These are phyloP conservation scores for Penicillium sclerotigenum DNA, from an alignment of 2,329 filamentous ascomycete genomes.

Conservation along the genomic window DNA sequence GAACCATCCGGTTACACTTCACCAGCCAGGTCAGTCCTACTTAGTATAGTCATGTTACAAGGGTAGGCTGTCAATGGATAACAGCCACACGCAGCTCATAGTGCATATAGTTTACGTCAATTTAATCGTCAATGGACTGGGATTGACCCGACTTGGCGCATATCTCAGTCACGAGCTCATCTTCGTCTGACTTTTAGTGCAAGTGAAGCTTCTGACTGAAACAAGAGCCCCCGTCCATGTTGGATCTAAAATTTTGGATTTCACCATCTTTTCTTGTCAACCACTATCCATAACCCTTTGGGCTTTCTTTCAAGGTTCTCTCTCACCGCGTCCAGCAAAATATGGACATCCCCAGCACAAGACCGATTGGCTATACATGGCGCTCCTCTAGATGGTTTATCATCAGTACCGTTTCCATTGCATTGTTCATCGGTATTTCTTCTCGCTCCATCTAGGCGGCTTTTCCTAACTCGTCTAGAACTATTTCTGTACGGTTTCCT, in stretches of 20 bases:
- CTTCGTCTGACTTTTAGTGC: not conserved
- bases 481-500: slow-evolving; percentile 35
- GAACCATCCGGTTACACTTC: too few relatives aligned
- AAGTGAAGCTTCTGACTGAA: not conserved
- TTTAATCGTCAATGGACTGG: too few relatives aligned
- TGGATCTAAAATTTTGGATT: not conserved
- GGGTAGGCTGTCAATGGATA: too few relatives aligned
- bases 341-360: not conserved
- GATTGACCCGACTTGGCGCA: too few relatives aligned
- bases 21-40: too few relatives aligned
- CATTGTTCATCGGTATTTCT: not conserved
- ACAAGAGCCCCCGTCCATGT: not conserved
- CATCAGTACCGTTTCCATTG: not conserved
- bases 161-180: not conserved
- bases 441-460: not conserved
- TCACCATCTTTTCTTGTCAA: not conserved
- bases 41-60: too few relatives aligned
- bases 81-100: too few relatives aligned
- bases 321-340: not conserved
- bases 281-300: not conserved
- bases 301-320: not conserved
- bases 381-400: not conserved
- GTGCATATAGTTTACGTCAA: too few relatives aligned
- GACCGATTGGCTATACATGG: not conserved
- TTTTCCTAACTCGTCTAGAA: slow-evolving; percentile 18